A percentile compares a stretch with the other conserved stretches of the same genome.
Conservation (phyloP, 139 green algal species). For the Prasinococcaceae sp. region DNA sequence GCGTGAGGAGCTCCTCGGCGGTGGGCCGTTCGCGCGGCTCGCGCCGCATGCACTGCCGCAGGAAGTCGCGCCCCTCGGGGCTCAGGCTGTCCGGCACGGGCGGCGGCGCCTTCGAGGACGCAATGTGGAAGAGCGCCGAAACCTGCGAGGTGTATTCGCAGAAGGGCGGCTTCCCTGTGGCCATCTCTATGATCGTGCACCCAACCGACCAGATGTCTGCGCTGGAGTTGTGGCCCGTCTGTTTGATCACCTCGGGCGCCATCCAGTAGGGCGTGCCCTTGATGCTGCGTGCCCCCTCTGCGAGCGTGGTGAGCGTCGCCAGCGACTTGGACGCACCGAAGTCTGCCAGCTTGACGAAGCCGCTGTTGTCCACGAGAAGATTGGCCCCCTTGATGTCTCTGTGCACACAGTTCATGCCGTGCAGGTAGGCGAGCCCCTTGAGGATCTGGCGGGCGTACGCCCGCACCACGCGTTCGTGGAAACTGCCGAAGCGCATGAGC, state of each 20-base stretch:
- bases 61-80: conserved; percentile 68
- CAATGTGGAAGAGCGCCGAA: conserved; percentile 83
- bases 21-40: conserved; percentile 14
- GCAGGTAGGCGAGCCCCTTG: conserved; percentile 78
- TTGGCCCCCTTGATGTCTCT: conserved; percentile 94
- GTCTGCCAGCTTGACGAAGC: conserved; percentile 85
- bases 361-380: conserved; percentile 78
- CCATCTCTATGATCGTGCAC: conserved; percentile 95
- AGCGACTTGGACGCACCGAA: conserved; percentile 88
- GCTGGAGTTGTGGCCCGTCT: conserved; percentile 28
- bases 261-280: conserved; percentile 96
- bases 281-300: conserved; percentile 50
- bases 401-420: conserved; percentile 75
- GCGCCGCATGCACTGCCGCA: conserved; percentile 70
- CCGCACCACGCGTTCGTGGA: conserved; percentile 36
- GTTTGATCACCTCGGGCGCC: conserved; percentile 91
- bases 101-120: conserved; percentile 56
- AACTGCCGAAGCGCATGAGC: conserved; percentile 56
- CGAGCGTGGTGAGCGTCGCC: conserved; percentile 39
- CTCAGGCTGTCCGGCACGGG: conserved; percentile 43
- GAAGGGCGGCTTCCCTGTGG: conserved; percentile 75
- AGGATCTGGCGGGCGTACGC: conserved; percentile 62
- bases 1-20: conserved; percentile 11
- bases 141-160: conserved; percentile 42
- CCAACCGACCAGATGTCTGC: conserved; percentile 93